phyloP scores from a whole-genome alignment of 768 basidiomycete species.

The Pholiota molesta region DNA sequence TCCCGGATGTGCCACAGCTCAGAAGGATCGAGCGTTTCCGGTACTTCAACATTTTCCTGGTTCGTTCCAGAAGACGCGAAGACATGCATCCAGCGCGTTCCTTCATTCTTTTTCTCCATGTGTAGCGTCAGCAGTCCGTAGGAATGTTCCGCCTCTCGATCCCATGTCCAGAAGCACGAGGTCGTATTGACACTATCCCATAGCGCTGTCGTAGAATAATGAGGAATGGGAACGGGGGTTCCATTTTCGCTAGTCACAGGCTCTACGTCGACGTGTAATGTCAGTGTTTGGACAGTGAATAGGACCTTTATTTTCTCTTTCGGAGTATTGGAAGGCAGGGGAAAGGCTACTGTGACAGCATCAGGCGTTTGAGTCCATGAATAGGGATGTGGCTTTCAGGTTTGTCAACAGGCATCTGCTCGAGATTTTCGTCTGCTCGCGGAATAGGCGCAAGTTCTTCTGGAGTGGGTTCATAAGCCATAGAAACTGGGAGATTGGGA shows the following conservation, averaged over 20 bases:
- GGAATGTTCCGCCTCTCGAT: slow-evolving; percentile 68
- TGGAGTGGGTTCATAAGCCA: slow-evolving; percentile 56
- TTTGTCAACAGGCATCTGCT: slow-evolving; percentile 19
- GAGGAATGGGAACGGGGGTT: slow-evolving; percentile 48
- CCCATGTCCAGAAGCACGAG: slow-evolving; percentile 94
- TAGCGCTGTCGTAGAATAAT: slow-evolving; percentile 60
- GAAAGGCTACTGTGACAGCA: slow-evolving; percentile 81
- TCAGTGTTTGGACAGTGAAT: slow-evolving; percentile 67
- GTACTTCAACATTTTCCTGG: slow-evolving; percentile 65
- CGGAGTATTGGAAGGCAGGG: slow-evolving; percentile 72
- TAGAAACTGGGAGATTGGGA: slow-evolving; percentile 31
- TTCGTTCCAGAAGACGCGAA: slow-evolving; percentile 58
- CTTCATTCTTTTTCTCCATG: slow-evolving; percentile 84
- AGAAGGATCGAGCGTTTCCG: slow-evolving; percentile 87
- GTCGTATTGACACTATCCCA: slow-evolving; percentile 83
- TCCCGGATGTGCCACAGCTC: slow-evolving; percentile 82
- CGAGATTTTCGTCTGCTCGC: slow-evolving; percentile 58
- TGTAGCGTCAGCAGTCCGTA: slow-evolving; percentile 81
- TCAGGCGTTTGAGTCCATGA: slow-evolving; percentile 92
- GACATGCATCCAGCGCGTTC: slow-evolving; percentile 85
- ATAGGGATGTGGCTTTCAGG: slow-evolving; percentile 71
- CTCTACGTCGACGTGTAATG: slow-evolving; percentile 55
- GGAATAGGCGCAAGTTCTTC: slow-evolving; percentile 77
- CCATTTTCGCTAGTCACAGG: slow-evolving; percentile 24
- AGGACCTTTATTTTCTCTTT: slow-evolving; percentile 67